Percentiles rank a stretch among this genome's conserved stretches.
These are phyloP conservation scores for Stipa capillata DNA, from an alignment of 176 grass and related monocot genomes.

Conservation along the genomic window DNA sequence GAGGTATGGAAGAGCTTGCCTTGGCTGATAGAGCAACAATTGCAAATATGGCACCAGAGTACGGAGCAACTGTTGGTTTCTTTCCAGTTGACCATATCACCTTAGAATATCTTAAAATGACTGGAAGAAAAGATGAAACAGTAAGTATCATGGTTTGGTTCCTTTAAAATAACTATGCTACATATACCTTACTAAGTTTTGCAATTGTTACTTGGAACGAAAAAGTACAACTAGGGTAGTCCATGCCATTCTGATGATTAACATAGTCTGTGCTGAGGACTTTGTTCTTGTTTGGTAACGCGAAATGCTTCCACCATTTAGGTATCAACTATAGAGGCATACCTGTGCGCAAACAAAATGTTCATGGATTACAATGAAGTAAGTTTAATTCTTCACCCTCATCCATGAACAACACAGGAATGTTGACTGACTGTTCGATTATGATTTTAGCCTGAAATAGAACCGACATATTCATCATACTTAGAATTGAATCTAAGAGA, in stretches of 20 bases:
- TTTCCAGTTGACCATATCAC: slow-evolving; percentile 42
- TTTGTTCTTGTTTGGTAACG: neutral
- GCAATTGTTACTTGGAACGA: neutral
- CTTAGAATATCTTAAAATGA: slow-evolving; percentile 24
- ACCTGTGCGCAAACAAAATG: slow-evolving; percentile 54
- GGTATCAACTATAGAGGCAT: slow-evolving; percentile 57
- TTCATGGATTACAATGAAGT: slow-evolving; percentile 70
- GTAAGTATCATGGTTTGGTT: slow-evolving; percentile 14
- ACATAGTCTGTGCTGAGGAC: neutral
- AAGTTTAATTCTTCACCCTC: neutral
- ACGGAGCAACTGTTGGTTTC: slow-evolving; percentile 71
- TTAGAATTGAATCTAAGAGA: slow-evolving; percentile 46
- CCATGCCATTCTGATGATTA: neutral
- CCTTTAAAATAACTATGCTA: neutral
- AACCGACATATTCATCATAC: slow-evolving; percentile 60
- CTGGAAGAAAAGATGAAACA: slow-evolving; percentile 59
- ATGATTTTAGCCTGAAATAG: slow-evolving; percentile 36
- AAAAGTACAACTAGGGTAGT: neutral
- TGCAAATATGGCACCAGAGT: slow-evolving; percentile 73
- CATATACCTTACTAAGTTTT: no score
- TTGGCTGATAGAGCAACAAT: slow-evolving; percentile 62
- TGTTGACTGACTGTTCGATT: neutral
- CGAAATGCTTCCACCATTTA: slow-evolving; percentile 7
- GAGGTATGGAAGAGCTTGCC: slow-evolving; percentile 12
- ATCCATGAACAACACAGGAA: neutral